Conservation (phyloP, 306 rosid species). For the Delonix regia region DNA sequence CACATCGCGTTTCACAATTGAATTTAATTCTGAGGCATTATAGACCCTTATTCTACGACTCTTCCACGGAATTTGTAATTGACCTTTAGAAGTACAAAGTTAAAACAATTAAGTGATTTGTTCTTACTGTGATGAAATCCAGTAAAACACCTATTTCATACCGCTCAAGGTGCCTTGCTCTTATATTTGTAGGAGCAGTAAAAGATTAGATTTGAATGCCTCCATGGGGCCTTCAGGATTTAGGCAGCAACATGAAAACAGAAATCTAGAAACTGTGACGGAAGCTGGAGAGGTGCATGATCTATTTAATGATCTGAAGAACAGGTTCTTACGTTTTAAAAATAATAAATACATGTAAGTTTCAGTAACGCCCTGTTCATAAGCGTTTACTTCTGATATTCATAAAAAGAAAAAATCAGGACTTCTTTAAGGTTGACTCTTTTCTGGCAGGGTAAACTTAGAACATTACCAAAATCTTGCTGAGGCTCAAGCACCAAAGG, state of each 20-base stretch:
- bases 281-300: constrained; percentile 51
- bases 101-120: constrained; percentile 31
- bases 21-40: constrained; percentile 3
- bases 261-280: constrained; percentile 41
- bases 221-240: constrained; percentile 56
- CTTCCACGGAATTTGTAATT: constrained; percentile 36
- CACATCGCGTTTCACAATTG: background rate
- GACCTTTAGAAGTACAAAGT: constrained; percentile 38
- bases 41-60: constrained; percentile 32
- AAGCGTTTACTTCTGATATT: constrained; percentile 15
- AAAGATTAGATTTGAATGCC: constrained; percentile 57
- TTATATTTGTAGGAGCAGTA: constrained; percentile 51
- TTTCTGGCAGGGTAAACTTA: constrained; percentile 57
- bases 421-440: constrained; percentile 32
- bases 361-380: constrained; percentile 21
- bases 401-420: constrained; percentile 16
- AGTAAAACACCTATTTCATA: background rate
- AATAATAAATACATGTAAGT: constrained; percentile 70
- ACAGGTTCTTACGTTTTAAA: constrained; percentile 78
- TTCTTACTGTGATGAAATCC: constrained; percentile 22
- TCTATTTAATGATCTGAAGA: constrained; percentile 68
- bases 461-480: constrained; percentile 79
- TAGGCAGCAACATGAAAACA: constrained; percentile 55
- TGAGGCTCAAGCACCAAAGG: constrained; percentile 83
- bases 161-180: constrained; percentile 8